These are phyloP conservation scores for Dictyostelium intermedium DNA, from an alignment of 78 protist species.

Conservation along the genomic window DNA sequence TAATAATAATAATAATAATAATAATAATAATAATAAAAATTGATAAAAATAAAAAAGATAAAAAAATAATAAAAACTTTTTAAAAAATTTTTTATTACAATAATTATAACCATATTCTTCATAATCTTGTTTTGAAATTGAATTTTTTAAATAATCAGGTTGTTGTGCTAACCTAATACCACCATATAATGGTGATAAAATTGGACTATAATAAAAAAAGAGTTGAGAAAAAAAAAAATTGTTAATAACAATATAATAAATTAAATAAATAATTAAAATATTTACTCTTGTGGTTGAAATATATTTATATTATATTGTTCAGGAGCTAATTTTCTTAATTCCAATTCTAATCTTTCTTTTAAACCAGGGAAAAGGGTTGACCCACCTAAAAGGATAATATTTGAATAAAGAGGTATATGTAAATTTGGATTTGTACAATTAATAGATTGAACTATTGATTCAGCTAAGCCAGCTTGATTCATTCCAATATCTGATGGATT, in stretches of 20 bases:
- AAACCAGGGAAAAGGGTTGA: conserved; percentile 40
- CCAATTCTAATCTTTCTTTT: conserved; percentile 46
- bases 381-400: conserved; percentile 74
- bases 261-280: neutral
- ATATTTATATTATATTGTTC: conserved; percentile 4
- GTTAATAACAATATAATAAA: neutral
- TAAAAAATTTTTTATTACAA: conserved; percentile 38
- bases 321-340: conserved; percentile 52
- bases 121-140: conserved; percentile 66
- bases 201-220: neutral
- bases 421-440: conserved; percentile 61
- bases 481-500: conserved; percentile 80
- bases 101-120: conserved; percentile 55
- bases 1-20: too few species aligned
- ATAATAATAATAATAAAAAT: too few species aligned
- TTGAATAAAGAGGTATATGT: conserved; percentile 62
- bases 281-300: conserved; percentile 59
- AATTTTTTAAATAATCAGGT: conserved; percentile 30
- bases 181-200: conserved; percentile 56
- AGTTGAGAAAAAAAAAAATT: neutral
- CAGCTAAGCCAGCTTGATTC: conserved; percentile 90
- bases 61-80: neutral
- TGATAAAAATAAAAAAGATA: neutral
- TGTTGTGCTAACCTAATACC: conserved; percentile 53
- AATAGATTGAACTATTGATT: conserved; percentile 82